Evolutionary conservation across 306 rosid genomes (phyloP).

Genomic region (Heteromeles arbutifolia): DNA sequence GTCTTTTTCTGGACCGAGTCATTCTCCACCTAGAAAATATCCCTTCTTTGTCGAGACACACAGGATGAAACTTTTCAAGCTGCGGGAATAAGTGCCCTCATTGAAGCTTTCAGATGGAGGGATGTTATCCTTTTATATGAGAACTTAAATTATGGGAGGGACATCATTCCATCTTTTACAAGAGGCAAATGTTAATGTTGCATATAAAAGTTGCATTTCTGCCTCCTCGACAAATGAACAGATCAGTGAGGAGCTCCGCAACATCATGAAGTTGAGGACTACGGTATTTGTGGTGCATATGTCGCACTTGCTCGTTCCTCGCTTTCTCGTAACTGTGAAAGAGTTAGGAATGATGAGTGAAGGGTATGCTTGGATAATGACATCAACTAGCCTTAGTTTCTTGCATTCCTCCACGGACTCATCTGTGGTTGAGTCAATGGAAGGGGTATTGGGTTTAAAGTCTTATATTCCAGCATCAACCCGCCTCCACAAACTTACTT

Average conservation of each 20-base stretch:
- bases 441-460: conserved; percentile 11
- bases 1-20: too few species aligned
- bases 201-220: background rate
- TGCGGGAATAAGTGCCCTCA: background rate
- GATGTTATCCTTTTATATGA: background rate
- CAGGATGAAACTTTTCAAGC: background rate
- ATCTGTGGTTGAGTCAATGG: background rate
- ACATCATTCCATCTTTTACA: background rate
- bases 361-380: conserved; percentile 8
- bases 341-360: conserved; percentile 5
- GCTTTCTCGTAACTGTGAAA: background rate
- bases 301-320: background rate
- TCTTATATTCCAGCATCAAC: background rate
- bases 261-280: background rate
- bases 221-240: background rate
- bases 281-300: conserved; percentile 10
- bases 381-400: background rate
- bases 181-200: background rate
- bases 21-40: background rate
- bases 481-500: background rate
- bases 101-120: conserved; percentile 5
- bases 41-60: conserved; percentile 5
- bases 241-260: background rate
- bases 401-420: background rate
- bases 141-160: background rate